These are phyloP conservation scores for Colletotrichum tropicale DNA, from an alignment of 2,329 filamentous ascomycete species.

Conservation along the genomic window DNA sequence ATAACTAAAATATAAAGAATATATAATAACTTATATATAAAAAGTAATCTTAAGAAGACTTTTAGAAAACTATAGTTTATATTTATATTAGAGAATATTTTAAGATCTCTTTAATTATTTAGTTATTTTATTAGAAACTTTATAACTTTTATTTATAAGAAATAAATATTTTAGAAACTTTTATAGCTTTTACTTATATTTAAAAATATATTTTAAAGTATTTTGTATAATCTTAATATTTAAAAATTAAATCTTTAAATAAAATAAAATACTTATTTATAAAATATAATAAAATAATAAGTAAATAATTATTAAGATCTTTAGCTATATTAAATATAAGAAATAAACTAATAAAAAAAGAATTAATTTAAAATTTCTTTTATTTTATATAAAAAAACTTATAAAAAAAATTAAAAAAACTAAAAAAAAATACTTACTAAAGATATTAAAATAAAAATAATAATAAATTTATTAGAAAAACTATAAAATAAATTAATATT, in stretches of 20 bases:
- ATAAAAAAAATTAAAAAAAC: too few species aligned
- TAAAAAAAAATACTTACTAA: too few species aligned
- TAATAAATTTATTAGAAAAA: too few species aligned
- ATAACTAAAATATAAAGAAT: background rate
- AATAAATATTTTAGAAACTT: too few species aligned
- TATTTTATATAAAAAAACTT: too few species aligned
- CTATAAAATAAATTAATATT: too few species aligned
- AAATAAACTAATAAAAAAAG: accelerated
- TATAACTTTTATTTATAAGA: background rate
- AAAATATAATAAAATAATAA: too few species aligned
- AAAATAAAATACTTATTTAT: background rate
- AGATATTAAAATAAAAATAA: too few species aligned
- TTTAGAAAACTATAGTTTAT: background rate
- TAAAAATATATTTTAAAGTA: background rate
- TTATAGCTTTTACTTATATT: background rate
- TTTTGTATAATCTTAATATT: background rate
- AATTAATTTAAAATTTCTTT: too few species aligned
- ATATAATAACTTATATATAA: background rate
- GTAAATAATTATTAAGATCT: too few species aligned
- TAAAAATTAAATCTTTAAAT: background rate
- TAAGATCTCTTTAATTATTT: background rate
- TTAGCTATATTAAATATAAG: too few species aligned
- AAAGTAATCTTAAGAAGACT: background rate
- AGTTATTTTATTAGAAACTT: background rate
- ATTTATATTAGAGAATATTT: background rate